Base-by-base conservation (phyloP, 345 rosid species). In the Eucalyptus shirleyi region DNA sequence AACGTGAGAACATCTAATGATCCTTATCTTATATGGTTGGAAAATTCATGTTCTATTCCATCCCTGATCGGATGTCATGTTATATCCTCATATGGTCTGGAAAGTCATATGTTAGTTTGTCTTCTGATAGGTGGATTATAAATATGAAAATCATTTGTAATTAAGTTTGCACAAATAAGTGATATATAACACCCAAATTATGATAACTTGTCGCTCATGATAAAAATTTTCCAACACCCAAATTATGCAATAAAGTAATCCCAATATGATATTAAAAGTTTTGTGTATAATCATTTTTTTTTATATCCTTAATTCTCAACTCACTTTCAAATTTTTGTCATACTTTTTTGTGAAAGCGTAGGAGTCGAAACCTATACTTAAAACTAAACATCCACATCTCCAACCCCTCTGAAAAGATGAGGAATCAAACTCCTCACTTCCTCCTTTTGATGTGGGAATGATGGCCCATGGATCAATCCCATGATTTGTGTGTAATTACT, bases 391-490 rank as follows among this genome's bases (percentile, higher is more conserved):
- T 50, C 7, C 0, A 0, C 7, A 50, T 50, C 53, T 50, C 19
- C 0, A 16, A 3, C 19, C 19, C 18, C 53, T 50, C 1, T 50
- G 0, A 50, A 8, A 50, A 50, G 53, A 50, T 50, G 53, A 5
- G 7, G 53, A 50, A 50, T 50, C 53, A 50, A 50, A 50, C 18
- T 15, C 53, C 53, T 50, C 0, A 50, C 1, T 50, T 50, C 18
- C 19, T 50, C 53, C 53, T 50, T 50, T 50, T 6, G 53, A 50
- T 16, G 7, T 50, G 53, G 8, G 53, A 50, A 50, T 0, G 53
- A 50, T 50, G 19, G 3, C 53, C 19, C 6, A 1, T 1, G 7
- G 53, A 50, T 16, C 0, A 50, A 50, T 0, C 19, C 1, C 0
- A 0, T 50, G 53, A 50, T 28, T 60, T 60, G 8, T 60, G 8